These are phyloP conservation scores for Carex parvula DNA, from an alignment of 176 grass and related monocot species.

Conservation along the genomic window DNA sequence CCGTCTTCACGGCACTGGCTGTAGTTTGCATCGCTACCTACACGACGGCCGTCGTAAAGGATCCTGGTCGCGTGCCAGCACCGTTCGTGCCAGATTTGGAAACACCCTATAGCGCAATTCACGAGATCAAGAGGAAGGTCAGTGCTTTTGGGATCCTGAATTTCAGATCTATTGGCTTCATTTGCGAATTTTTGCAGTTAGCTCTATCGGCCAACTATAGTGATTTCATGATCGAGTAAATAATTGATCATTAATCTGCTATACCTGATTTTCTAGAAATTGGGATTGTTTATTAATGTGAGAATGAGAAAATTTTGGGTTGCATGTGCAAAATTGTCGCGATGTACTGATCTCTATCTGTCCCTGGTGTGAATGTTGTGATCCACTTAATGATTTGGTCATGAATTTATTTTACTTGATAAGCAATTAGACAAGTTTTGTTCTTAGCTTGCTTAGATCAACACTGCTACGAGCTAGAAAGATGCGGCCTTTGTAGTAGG, in stretches of 20 bases:
- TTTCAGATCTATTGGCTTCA: constrained; percentile 31
- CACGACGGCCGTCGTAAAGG: constrained; percentile 48
- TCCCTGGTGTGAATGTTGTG: not conserved
- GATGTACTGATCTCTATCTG: not conserved
- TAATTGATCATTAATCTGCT: not conserved
- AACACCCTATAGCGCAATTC: constrained; percentile 47
- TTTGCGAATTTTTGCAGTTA: not conserved
- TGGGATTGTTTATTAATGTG: not conserved
- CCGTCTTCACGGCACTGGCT: constrained; percentile 49
- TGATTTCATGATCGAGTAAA: not conserved
- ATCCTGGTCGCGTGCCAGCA: constrained; percentile 83
- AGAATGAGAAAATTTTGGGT: not conserved
- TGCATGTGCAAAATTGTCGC: not conserved
- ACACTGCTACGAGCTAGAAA: not conserved
- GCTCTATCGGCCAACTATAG: not conserved
- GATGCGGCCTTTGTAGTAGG: not conserved
- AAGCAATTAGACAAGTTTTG: not conserved
- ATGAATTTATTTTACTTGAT: not conserved
- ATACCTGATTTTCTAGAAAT: not conserved
- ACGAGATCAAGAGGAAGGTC: constrained; percentile 96
- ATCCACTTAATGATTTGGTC: not conserved
- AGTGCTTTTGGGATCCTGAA: not conserved
- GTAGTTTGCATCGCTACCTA: constrained; percentile 57
- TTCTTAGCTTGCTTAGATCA: not conserved
- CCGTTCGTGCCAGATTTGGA: constrained; percentile 85